Conservation (phyloP, 345 rosid species). For the Erodium maritimum region DNA sequence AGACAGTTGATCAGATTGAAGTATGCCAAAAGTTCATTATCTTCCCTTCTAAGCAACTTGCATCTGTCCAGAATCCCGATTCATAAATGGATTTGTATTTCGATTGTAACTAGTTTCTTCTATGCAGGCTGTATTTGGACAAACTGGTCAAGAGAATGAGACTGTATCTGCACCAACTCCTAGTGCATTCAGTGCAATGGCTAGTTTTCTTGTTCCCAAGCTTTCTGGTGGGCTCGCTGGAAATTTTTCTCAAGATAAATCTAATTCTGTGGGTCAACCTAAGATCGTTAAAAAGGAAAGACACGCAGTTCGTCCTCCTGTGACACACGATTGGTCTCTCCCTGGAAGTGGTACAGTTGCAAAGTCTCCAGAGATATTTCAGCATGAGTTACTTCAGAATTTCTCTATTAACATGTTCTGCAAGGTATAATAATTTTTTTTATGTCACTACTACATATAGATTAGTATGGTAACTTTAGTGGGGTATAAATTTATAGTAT, state of each 20-base stretch:
- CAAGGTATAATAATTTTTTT: slow-evolving; percentile 45
- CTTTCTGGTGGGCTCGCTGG: slow-evolving; percentile 81
- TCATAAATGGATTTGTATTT: no score
- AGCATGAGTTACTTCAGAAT: slow-evolving; percentile 96
- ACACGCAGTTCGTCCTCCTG: slow-evolving; percentile 84
- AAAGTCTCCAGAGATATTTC: slow-evolving; percentile 90
- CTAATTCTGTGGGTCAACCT: slow-evolving; percentile 46
- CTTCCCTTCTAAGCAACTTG: not conserved
- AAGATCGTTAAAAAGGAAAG: slow-evolving; percentile 67
- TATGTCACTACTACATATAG: not conserved
- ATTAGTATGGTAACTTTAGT: no score
- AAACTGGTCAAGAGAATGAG: slow-evolving; percentile 51
- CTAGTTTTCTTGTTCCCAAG: slow-evolving; percentile 96
- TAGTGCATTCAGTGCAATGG: slow-evolving; percentile 95
- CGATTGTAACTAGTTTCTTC: slow-evolving; percentile 9
- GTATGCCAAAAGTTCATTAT: slow-evolving; percentile 29
- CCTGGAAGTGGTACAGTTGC: slow-evolving; percentile 46
- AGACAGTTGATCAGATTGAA: slow-evolving; percentile 64
- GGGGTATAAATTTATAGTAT: no score
- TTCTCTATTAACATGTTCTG: slow-evolving; percentile 94
- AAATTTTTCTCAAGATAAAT: slow-evolving; percentile 52
- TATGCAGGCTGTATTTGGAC: slow-evolving; percentile 71
- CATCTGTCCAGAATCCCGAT: not conserved
- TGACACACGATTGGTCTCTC: slow-evolving; percentile 91
- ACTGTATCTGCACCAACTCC: slow-evolving; percentile 39